Base-by-base conservation (phyloP, 306 rosid genomes). In the Clitoria ternatea region DNA sequence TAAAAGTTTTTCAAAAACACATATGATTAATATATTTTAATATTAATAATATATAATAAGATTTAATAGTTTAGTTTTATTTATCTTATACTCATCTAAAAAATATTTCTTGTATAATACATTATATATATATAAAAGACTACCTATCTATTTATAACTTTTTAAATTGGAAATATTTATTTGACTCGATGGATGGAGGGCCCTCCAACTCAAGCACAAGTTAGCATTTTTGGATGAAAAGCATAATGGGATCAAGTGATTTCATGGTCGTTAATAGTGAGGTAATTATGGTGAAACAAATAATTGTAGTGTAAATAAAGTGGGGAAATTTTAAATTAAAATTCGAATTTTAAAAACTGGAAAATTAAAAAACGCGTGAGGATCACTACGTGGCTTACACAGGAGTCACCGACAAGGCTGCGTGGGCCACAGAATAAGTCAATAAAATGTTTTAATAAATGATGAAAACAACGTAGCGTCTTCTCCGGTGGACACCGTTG, bases 401-500 rank as follows among this genome's bases (percentile, higher is more conserved):
- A 32, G 68, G 63, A 43, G 80, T 74, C 84, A 79, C 81, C 81
- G 79, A 83, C 81, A 44, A 52, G 4, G 32, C 13, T 40, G 22
- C 33, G 50, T 50, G 55, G 75, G 75, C 57, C 75, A 65, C 33
- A 32, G 9, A 55, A 44, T 50, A 36, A 44, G 48, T 12, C 0
- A 23, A 4, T 14, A 45, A 2, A 22, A 6, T 47, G 13, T 10
- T 43, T 45, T 11, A 14, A 35, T 13, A 26, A 56, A 56, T 15
- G 61, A 9, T 23, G 53, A 66, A 75, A 75, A 42, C 68, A 55
- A 66, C 69, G 12, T 2, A 32, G 43, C 15, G 42, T 60, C 37
- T 17, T 59, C 37, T 40, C 65, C 65, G 11, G 12, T 23, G n/a
- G 5, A 15, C 26, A 8, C 39, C 50, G 60, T 23, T 8, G 7